These are phyloP conservation scores for Solanum stenotomum DNA, from an alignment of 257 asterid genomes.

Conservation along the genomic window DNA sequence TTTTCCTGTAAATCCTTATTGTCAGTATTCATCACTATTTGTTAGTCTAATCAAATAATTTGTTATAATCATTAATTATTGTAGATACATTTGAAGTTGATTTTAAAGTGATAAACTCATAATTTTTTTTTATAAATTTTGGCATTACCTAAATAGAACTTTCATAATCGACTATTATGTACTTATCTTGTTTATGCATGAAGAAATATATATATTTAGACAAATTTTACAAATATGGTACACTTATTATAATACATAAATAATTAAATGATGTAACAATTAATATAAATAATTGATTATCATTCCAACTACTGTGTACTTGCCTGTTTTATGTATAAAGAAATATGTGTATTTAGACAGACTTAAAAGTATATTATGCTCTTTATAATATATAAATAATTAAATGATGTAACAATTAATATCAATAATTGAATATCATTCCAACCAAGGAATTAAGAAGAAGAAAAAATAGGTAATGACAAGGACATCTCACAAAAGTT, in stretches of 20 bases:
- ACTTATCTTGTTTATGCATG: neutral
- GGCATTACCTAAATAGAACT: neutral
- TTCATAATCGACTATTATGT: too few relatives aligned
- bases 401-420: neutral
- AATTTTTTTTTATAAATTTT: neutral
- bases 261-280: neutral
- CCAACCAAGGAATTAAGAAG: neutral
- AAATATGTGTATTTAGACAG: neutral
- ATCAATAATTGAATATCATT: neutral
- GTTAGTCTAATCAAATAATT: neutral
- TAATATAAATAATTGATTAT: neutral
- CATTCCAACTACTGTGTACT: neutral
- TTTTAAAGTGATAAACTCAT: neutral
- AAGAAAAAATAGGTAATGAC: neutral
- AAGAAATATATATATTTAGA: neutral
- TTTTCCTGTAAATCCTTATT: fast-evolving
- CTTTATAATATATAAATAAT: too few relatives aligned
- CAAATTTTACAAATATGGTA: neutral
- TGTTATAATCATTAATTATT: neutral
- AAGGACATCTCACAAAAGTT: neutral
- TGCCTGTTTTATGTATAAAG: neutral
- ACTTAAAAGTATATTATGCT: neutral
- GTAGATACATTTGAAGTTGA: neutral
- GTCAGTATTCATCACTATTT: neutral
- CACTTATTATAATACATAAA: neutral